Percentiles rank a stretch among this genome's conserved stretches.
Conservation (phyloP, 1,284 basidiomycete species). For the Trametes polyzona region DNA sequence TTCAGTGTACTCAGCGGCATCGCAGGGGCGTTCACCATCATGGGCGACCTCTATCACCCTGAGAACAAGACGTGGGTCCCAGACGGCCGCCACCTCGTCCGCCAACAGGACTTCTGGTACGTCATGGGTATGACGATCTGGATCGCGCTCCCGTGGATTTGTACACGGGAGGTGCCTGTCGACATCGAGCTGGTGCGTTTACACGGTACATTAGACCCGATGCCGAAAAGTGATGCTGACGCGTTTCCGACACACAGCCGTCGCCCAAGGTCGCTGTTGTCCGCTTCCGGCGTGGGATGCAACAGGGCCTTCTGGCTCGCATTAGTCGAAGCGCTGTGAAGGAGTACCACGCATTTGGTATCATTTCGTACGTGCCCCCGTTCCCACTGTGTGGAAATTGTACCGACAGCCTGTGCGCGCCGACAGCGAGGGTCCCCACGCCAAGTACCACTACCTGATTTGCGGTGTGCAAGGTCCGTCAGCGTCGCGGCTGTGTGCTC, state of each 20-base stretch:
- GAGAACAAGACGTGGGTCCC: conserved; percentile 57
- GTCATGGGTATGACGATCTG: conserved; percentile 72
- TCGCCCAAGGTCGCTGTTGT: conserved; percentile 63
- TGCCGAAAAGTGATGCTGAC: conserved; percentile 5
- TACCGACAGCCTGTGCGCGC: conserved; percentile 9
- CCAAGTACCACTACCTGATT: conserved; percentile 77
- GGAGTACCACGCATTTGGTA: conserved; percentile 69
- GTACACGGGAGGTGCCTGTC: conserved; percentile 71
- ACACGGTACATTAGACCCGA: background rate
- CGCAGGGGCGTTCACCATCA: conserved; percentile 65
- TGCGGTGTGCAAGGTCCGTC: conserved; percentile 70
- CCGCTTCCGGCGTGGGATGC: conserved; percentile 66
- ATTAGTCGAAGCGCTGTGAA: conserved; percentile 57
- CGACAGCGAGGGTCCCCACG: conserved; percentile 64
- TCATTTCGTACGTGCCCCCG: conserved; percentile 49
- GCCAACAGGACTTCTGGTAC: conserved; percentile 78
- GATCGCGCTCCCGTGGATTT: conserved; percentile 78
- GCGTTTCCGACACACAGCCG: conserved; percentile 42
- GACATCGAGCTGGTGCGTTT: conserved; percentile 71
- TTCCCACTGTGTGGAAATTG: conserved; percentile 16
- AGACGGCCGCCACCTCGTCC: conserved; percentile 55
- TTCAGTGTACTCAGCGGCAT: background rate
- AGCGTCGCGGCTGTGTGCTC: background rate
- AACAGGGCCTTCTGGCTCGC: conserved; percentile 61
- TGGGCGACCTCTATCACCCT: conserved; percentile 63